Evolutionary conservation across 2,329 filamentous ascomycete species (phyloP).

Genomic region (Ophiostoma pallidulum): DNA sequence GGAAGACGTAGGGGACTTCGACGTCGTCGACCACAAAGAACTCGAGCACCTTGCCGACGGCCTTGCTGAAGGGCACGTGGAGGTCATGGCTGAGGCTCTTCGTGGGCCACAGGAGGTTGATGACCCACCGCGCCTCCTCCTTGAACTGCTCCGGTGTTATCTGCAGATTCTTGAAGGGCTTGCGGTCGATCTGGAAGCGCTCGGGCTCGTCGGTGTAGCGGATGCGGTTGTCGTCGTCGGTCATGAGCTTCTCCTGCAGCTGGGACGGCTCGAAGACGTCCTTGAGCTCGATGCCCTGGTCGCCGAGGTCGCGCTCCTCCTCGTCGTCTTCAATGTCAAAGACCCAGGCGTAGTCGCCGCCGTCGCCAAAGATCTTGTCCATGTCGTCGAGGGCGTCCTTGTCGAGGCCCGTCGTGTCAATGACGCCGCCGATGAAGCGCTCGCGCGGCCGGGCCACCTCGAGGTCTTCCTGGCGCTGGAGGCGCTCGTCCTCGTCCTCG

Average conservation of each 20-base stretch:
- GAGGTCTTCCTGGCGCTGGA: constrained; percentile 70
- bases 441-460: constrained; percentile 78
- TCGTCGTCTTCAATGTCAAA: constrained; percentile 80
- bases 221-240: constrained; percentile 87
- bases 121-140: constrained; percentile 88
- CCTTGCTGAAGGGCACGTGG: constrained; percentile 73
- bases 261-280: constrained; percentile 98
- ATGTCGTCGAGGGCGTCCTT: constrained; percentile 93
- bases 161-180: constrained; percentile 74
- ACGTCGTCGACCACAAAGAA: constrained; percentile 93
- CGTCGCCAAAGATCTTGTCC: constrained; percentile 90
- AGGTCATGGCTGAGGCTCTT: constrained; percentile 67
- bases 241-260: constrained; percentile 85
- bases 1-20: constrained; percentile 95
- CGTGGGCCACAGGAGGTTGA: constrained; percentile 79
- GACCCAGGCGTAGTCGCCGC: constrained; percentile 92
- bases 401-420: constrained; percentile 77
- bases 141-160: constrained; percentile 76
- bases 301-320: constrained; percentile 66
- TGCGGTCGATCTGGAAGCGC: constrained; percentile 84
- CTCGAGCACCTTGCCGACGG: constrained; percentile 84
- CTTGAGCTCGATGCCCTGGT: constrained; percentile 83
- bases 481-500: constrained; percentile 70
- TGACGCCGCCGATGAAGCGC: constrained; percentile 56
- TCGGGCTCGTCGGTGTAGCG: constrained; percentile 85